These are phyloP conservation scores for Phlyctochytrium planicorne DNA, from an alignment of 192 early-diverging fungal species.

Conservation along the genomic window DNA sequence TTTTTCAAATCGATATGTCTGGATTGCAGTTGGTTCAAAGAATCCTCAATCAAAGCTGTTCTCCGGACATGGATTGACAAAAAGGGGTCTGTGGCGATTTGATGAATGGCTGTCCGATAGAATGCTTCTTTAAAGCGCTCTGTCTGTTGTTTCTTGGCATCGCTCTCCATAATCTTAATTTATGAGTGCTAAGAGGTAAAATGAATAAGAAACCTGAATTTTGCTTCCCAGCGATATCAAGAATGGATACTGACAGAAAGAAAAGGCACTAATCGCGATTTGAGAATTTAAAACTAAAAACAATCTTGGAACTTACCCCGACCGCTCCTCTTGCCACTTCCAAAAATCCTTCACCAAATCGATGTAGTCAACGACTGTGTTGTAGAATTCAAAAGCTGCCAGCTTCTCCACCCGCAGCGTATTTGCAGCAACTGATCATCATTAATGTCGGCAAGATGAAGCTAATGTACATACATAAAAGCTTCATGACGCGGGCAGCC, in stretches of 20 bases:
- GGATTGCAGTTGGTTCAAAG: slow-evolving; percentile 49
- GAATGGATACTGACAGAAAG: slow-evolving; percentile 61
- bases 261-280: slow-evolving; percentile 31
- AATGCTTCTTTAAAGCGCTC: slow-evolving; percentile 50
- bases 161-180: slow-evolving; percentile 48
- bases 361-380: slow-evolving; percentile 60
- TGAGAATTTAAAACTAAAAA: neutral
- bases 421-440: slow-evolving; percentile 67
- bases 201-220: slow-evolving; percentile 41
- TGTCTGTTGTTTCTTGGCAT: slow-evolving; percentile 42
- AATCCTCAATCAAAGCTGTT: slow-evolving; percentile 47
- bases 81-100: slow-evolving; percentile 50
- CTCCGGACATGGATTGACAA: slow-evolving; percentile 47
- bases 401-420: slow-evolving; percentile 56
- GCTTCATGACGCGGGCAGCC: slow-evolving; percentile 85
- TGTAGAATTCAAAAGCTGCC: slow-evolving; percentile 80
- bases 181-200: neutral
- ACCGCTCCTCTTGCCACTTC: slow-evolving; percentile 50
- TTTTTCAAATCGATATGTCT: slow-evolving; percentile 54
- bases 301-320: slow-evolving; percentile 27
- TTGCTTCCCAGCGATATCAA: slow-evolving; percentile 54
- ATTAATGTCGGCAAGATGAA: slow-evolving; percentile 7
- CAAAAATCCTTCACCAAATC: slow-evolving; percentile 44
- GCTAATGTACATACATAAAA: slow-evolving; percentile 62
- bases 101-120: slow-evolving; percentile 40